phyloP scores from a whole-genome alignment of 345 rosid species.

The Bruguiera sexangula region DNA sequence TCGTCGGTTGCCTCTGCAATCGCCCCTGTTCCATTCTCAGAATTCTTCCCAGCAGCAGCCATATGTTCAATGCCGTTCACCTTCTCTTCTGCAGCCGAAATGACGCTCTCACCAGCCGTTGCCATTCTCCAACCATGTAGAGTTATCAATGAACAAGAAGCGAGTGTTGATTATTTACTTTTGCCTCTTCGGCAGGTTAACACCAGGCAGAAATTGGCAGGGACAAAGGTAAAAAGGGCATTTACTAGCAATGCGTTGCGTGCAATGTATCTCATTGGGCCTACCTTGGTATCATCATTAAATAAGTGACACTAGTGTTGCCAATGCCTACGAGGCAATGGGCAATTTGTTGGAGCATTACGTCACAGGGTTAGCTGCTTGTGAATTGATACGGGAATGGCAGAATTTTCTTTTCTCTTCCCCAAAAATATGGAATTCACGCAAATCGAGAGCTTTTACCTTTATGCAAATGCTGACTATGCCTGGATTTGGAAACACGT shows the following conservation, averaged over 20 bases:
- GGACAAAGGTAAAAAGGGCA: constrained; percentile 12
- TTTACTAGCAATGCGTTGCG: constrained; percentile 6
- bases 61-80: neutral
- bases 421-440: constrained; percentile 9
- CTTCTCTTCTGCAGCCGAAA: constrained; percentile 18
- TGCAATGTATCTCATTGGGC: neutral
- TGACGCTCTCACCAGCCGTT: constrained; percentile 19
- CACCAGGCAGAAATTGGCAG: neutral
- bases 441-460: constrained; percentile 19
- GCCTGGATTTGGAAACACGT: neutral
- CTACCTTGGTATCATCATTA: constrained; percentile 18
- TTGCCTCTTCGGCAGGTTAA: constrained; percentile 6
- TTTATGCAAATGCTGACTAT: neutral
- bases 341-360: neutral
- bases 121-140: constrained; percentile 17
- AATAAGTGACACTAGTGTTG: constrained; percentile 3
- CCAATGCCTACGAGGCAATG: neutral
- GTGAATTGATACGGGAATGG: neutral
- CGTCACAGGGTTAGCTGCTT: neutral
- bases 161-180: too few species aligned
- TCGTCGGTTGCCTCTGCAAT: neutral
- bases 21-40: constrained; percentile 16
- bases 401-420: neutral
- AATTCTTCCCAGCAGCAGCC: constrained; percentile 2
- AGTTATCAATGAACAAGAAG: neutral